Percentiles rank a stretch among this genome's conserved stretches.
These are phyloP conservation scores for Asclepias syriaca DNA, from an alignment of 257 asterid genomes.

Conservation along the genomic window DNA sequence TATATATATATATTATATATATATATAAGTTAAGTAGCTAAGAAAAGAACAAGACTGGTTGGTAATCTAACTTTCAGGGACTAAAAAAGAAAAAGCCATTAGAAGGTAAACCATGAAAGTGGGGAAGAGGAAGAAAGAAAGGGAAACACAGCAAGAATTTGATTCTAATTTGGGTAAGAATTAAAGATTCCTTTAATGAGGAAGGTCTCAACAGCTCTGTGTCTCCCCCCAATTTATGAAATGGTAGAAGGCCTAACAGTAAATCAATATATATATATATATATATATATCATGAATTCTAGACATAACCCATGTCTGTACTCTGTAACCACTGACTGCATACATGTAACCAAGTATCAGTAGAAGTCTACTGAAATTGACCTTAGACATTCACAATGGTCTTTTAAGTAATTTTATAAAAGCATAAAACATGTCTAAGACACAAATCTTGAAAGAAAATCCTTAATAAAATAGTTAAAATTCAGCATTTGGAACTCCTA, in stretches of 20 bases:
- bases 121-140: slow-evolving; percentile 2
- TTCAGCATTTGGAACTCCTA: too few relatives aligned
- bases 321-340: not conserved
- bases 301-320: not conserved
- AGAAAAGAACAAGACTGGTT: not conserved
- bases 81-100: not conserved
- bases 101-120: not conserved
- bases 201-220: slow-evolving; percentile 8
- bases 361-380: too few relatives aligned
- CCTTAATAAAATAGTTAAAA: too few relatives aligned
- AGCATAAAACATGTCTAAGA: too few relatives aligned
- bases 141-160: not conserved
- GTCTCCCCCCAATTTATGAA: not conserved
- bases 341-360: not conserved
- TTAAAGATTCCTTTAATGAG: not conserved
- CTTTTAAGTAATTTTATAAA: too few relatives aligned
- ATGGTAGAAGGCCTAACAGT: slow-evolving; percentile 9
- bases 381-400: too few relatives aligned
- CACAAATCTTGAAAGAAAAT: too few relatives aligned
- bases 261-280: too few relatives aligned
- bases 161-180: not conserved
- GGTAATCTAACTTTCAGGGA: slow-evolving; percentile 14
- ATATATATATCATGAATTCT: not conserved
- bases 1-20: not conserved
- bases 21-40: slow-evolving; percentile 12